Base-by-base conservation (phyloP, 176 grass and related monocot genomes). In the Carex pumila region DNA sequence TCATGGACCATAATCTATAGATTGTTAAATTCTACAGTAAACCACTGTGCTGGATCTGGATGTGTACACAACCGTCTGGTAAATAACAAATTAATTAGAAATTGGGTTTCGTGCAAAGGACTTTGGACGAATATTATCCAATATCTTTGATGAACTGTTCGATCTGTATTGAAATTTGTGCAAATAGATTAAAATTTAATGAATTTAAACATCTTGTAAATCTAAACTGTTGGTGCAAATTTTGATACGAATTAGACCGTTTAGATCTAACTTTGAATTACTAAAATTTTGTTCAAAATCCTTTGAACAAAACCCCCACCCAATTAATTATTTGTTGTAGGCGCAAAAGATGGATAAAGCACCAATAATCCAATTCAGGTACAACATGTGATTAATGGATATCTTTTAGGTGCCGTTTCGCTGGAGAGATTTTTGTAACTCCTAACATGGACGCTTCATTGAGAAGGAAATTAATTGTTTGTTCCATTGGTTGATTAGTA, bases 401-500 rank as follows among this genome's bases (percentile, higher is more conserved):
- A 29, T 57, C 12, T 18, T 57, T 78, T 32, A 50, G 21, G 29
- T 18, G 52, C 25, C 7, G 45, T 47, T 69, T 83, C 21, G 80
- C 80, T 69, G 45, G 36, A 43, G 36, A 43, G 79, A 81, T 62
- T 62, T 81, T 60, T 3, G 10, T 6, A 43, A 41, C 14, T 14
- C 12, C 58, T 81, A 63, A 81, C 31, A 60, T 64, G 58, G 31
- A 62, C 17, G 21, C 59, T 82, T 67, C 25, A 50, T 68, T 6
- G 4, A 63, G n/a, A 55, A 83, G 62, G 12, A 54, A 83, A 68
- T 83, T 49, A 69, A 55, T 67, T 47, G 9, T 83, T 54, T 41
- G 80, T 49, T 65, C 3, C 39, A 52, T 39, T 82, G 63, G 62
- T 83, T 68, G 63, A 83, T 83, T 83, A 54, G 4, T 83, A 65